Conservation (phyloP, 768 basidiomycete genomes). For the Tephrocybe sp. region DNA sequence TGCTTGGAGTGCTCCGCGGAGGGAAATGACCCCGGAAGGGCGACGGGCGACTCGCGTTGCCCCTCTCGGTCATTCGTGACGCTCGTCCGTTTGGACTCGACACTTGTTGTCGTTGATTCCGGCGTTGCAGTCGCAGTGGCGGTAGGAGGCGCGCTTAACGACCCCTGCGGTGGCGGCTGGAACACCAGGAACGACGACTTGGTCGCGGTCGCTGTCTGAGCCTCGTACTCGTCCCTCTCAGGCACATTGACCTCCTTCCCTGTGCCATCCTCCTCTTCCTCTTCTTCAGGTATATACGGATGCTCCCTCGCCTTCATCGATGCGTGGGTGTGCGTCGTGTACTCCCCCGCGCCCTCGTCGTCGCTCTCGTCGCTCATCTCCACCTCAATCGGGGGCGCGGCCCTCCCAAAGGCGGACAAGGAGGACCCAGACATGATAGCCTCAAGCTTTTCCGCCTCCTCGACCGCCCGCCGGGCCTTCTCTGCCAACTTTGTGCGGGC, state of each 20-base stretch:
- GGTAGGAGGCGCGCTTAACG: too few relatives aligned
- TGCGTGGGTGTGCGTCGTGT: slow-evolving; percentile 35
- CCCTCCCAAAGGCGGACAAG: slow-evolving; percentile 23
- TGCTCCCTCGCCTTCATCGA: slow-evolving; percentile 45
- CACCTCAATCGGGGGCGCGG: slow-evolving; percentile 67
- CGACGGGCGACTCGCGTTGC: slow-evolving; percentile 27
- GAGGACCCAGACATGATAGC: slow-evolving; percentile 35
- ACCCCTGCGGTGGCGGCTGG: slow-evolving; percentile 18
- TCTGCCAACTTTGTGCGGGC: slow-evolving; percentile 69
- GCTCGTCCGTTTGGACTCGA: neutral
- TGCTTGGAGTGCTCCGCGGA: slow-evolving; percentile 38
- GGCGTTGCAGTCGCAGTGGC: neutral
- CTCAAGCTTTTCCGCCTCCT: slow-evolving; percentile 52
- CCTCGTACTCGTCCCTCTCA: slow-evolving; percentile 28
- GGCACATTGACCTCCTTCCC: slow-evolving; percentile 15
- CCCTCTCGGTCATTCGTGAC: slow-evolving; percentile 19
- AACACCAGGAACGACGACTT: slow-evolving; percentile 28
- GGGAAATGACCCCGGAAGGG: slow-evolving; percentile 21
- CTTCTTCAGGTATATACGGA: slow-evolving; percentile 69
- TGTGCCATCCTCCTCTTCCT: slow-evolving; percentile 41
- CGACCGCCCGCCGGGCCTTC: slow-evolving; percentile 62
- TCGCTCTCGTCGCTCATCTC: slow-evolving; percentile 84
- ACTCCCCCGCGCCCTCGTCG: slow-evolving; percentile 48
- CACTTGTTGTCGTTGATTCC: neutral
- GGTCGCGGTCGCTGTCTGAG: slow-evolving; percentile 39